Evolutionary conservation across 2,329 filamentous ascomycete genomes (phyloP).

Genomic region (Cladosporium sp.): DNA sequence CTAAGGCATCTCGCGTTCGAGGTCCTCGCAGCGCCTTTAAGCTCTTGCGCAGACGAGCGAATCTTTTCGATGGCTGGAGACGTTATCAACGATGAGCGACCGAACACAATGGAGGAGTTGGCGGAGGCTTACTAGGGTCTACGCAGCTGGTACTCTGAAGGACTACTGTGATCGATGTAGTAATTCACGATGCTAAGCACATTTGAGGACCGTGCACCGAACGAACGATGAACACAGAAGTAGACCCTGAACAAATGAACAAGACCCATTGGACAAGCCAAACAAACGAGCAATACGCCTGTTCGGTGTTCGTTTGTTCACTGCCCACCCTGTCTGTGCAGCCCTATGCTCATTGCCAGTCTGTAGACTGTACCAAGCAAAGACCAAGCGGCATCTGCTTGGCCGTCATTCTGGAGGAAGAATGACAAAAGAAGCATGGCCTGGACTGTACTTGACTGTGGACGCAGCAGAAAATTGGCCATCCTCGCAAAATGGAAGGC

Average conservation of each 20-base stretch:
- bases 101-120: background rate
- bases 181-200: background rate
- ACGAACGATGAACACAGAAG: background rate
- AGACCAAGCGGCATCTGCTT: too few relatives aligned
- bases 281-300: slow-evolving; percentile 2
- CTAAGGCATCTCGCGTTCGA: slow-evolving; percentile 1
- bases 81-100: slow-evolving; percentile 1
- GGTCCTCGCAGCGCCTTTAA: background rate
- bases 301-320: slow-evolving; percentile 7
- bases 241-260: slow-evolving; percentile 1
- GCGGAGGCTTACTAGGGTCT: background rate
- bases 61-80: background rate
- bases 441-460: too few relatives aligned
- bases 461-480: too few relatives aligned
- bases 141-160: background rate
- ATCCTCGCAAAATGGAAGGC: too few relatives aligned
- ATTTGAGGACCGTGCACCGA: background rate
- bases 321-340: slow-evolving; percentile 3
- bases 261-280: background rate
- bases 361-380: too few relatives aligned
- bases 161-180: background rate
- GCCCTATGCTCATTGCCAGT: too few relatives aligned
- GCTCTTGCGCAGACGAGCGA: background rate
- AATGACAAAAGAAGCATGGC: too few relatives aligned
- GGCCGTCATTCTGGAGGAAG: too few relatives aligned